Base-by-base conservation (phyloP, 495 filamentous ascomycete genomes). In the Penicillium herquei region DNA sequence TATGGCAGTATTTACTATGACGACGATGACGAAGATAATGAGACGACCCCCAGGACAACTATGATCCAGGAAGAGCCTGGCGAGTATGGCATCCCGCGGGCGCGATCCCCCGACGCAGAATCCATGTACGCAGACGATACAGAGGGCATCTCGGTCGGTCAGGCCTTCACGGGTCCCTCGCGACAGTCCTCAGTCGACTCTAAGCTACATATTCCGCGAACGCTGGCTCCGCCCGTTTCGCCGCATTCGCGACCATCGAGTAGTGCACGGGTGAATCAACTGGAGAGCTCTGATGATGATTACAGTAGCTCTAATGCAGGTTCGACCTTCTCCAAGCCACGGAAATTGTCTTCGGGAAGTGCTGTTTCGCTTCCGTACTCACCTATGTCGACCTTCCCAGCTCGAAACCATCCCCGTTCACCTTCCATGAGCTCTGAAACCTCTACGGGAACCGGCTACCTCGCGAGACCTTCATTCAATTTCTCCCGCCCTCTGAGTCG, bases 401-500 rank as follows among this genome's bases (percentile, higher is more conserved):
- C 62, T 55, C 80, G 73, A 58, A 70, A 65, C 43, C 80, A 76
- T 69, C 82, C 73, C 52, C 84, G 91, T 43, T 95, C 92, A 10
- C 90, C 91, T 6, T 96, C 91, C 0, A 73, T 92, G 40, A 86
- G 84, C 59, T 97, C 92, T 2, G 90, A 96, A 49, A 81, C 81
- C 33, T 89, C 87, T 0, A 74, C 72, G n/a, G 83, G 86, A 14
- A 42, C 43, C n/a, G 76, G 77, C n/a, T 71, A 76, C 16, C 76
- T 89, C 32, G 83, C 86, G 1, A 84, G 88, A 32, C 88, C 90
- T 2, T 80, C 88, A 1, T 93, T 92, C 67, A 98, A 98, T 69
- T 98, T 98, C 70, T 97, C 94, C 3, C 79, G 94, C 7, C 94
- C 94, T 3, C 59, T 94, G 31, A 96, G 94, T 70, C 81, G 91